phyloP scores from a whole-genome alignment of 768 basidiomycete species.

The Heimioporus sp. region DNA sequence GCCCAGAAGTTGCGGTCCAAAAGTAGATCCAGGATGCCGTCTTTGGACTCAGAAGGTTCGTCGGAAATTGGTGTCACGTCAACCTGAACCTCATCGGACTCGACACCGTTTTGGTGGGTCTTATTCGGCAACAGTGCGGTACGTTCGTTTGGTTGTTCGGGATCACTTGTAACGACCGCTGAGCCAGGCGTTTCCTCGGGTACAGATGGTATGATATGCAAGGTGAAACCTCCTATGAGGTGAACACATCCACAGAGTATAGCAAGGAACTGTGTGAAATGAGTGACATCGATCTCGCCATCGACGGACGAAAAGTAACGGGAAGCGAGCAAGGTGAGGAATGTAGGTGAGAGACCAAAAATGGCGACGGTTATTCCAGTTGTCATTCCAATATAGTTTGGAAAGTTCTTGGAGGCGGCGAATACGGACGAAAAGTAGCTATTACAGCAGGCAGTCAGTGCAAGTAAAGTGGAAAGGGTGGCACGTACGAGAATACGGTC shows the following conservation, averaged over 20 bases:
- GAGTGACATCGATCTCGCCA: conserved; percentile 45
- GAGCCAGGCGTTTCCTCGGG: conserved; percentile 4
- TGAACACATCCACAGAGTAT: conserved; percentile 52
- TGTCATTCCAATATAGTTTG: conserved; percentile 60
- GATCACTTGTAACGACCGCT: conserved; percentile 3
- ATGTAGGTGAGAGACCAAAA: conserved; percentile 80
- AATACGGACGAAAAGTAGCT: conserved; percentile 75
- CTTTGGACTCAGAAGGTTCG: conserved; percentile 14
- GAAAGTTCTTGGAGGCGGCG: conserved; percentile 70
- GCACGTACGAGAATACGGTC: conserved; percentile 68
- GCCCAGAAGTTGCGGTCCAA: conserved; percentile 63
- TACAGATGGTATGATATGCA: conserved; percentile 26
- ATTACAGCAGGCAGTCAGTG: conserved; percentile 3
- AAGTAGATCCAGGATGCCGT: conserved; percentile 43
- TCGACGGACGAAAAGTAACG: conserved; percentile 51
- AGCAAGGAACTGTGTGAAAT: conserved; percentile 58
- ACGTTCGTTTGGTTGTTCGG: conserved; percentile 26
- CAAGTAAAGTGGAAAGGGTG: background rate
- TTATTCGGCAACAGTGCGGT: conserved; percentile 30
- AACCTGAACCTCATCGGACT: conserved; percentile 12
- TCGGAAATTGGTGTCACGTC: conserved; percentile 24
- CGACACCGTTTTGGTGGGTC: conserved; percentile 10
- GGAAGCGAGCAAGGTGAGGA: conserved; percentile 65
- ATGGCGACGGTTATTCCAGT: conserved; percentile 67
- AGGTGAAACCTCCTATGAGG: conserved; percentile 48